A percentile compares a stretch with the other conserved stretches of the same genome.
These are phyloP conservation scores for Avena insularis DNA, from an alignment of 176 grass and related monocot species.

Conservation along the genomic window DNA sequence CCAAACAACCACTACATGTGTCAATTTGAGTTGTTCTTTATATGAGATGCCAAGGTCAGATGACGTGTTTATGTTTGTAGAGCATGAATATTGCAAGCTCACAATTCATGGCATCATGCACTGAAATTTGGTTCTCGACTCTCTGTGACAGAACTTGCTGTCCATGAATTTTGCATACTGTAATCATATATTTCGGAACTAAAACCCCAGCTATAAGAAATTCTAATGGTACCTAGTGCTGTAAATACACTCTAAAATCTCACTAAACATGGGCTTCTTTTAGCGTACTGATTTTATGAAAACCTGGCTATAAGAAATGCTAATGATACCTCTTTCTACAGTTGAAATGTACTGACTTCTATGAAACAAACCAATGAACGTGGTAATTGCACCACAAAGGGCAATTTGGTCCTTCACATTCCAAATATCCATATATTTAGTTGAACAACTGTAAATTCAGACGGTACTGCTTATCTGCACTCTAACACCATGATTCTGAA, in stretches of 20 bases:
- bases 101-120: background rate
- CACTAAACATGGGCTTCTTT: background rate
- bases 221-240: background rate
- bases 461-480: background rate
- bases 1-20: background rate
- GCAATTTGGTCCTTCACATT: background rate
- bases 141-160: background rate
- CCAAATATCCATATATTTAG: background rate
- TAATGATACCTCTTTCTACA: background rate
- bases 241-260: background rate
- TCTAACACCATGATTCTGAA: background rate
- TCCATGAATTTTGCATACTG: background rate
- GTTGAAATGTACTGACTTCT: background rate
- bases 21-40: background rate
- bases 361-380: background rate
- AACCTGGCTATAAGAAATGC: too few relatives aligned
- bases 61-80: background rate
- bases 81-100: background rate
- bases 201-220: background rate
- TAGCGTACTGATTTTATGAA: background rate
- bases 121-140: background rate
- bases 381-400: background rate
- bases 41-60: background rate
- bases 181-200: background rate
- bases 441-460: background rate